Base-by-base conservation (phyloP, 768 basidiomycete species). In the Amanita brunnescens region DNA sequence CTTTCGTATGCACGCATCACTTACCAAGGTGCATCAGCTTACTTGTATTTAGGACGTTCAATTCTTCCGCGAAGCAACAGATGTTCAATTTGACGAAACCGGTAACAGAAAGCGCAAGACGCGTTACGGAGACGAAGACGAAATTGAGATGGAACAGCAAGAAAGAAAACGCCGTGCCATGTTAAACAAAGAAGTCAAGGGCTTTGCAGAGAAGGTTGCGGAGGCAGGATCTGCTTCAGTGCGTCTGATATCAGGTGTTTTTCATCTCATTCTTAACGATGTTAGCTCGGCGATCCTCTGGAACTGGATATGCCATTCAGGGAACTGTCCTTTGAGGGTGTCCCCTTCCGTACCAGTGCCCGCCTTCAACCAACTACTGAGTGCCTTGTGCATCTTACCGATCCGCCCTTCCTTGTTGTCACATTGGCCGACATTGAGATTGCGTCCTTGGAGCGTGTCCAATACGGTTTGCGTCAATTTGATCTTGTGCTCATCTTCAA, bases 61-160 rank as follows among this genome's bases (percentile, higher is more conserved):
- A 79, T 97, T 99, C 67, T 93, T 89, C 73, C 88, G 95, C 7
- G 96, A 98, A 70, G 95, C 94, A 6, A 90, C 91, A 0, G 96
- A 99, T 58, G 90, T 95, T 24, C 90, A 94, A 56, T 97, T 98
- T 61, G 96, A 99, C 61, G 96, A 99, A 67, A 98, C 96, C 1
- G 96, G 96, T n/a, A 98, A 98, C 60, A 80, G 94, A 58, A 98
- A 98, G 67, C 81, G 95, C 49, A 93, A 96, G 66, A 89, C 93
- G 60, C 81, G 95, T 50, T 97, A 97, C 61, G 93, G 93, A 24
- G 96, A 98, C 61, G 96, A 99, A 65, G 96, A 99, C 63, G 96
- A 98, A 68, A 93, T 98, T 54, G 94, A 98, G 72, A 88, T 95
- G 71, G 96, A 98, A 63, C 95, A 98, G 63, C 91, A 93, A 64